phyloP scores from a whole-genome alignment of 164 flowering plant genomes.

The Euptelea pleiosperma region DNA sequence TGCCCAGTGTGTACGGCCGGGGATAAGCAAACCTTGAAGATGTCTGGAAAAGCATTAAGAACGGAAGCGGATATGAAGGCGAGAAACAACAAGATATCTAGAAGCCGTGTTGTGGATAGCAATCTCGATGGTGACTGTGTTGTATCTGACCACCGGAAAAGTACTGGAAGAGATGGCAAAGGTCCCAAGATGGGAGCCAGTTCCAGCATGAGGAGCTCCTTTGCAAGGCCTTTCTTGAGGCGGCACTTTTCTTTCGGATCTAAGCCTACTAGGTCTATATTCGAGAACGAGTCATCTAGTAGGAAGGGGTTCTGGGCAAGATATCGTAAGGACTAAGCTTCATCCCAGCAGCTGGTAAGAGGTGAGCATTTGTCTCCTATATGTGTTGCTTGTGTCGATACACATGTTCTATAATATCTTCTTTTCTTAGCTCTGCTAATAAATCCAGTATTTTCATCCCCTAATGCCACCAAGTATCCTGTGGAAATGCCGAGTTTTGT shows the following conservation, averaged over 20 bases:
- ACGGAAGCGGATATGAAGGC: conserved; percentile 53
- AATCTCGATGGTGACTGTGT: conserved; percentile 34
- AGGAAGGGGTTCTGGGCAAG: conserved; percentile 76
- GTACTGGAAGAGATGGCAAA: conserved; percentile 32
- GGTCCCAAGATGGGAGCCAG: conserved; percentile 51
- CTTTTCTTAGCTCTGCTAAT: not conserved
- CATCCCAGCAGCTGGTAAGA: conserved; percentile 7
- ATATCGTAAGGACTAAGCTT: conserved; percentile 41
- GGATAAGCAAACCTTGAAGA: conserved; percentile 49
- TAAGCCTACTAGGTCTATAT: conserved; percentile 36
- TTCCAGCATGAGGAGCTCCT: conserved; percentile 51
- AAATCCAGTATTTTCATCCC: conserved; percentile 1
- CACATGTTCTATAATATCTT: not conserved
- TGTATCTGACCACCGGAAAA: conserved; percentile 41
- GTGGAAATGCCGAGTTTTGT: conserved; percentile 6
- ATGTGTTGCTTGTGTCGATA: not conserved
- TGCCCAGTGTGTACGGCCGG: conserved; percentile 79
- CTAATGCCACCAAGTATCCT: not conserved
- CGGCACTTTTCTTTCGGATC: conserved; percentile 78
- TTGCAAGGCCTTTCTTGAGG: conserved; percentile 62
- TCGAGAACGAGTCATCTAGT: conserved; percentile 45
- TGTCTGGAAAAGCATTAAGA: conserved; percentile 48
- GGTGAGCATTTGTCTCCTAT: conserved; percentile 12
- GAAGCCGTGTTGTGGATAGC: conserved; percentile 58
- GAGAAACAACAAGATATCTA: conserved; percentile 42